phyloP scores from a whole-genome alignment of 805 yeast genomes.

The Kazachstania africana region DNA sequence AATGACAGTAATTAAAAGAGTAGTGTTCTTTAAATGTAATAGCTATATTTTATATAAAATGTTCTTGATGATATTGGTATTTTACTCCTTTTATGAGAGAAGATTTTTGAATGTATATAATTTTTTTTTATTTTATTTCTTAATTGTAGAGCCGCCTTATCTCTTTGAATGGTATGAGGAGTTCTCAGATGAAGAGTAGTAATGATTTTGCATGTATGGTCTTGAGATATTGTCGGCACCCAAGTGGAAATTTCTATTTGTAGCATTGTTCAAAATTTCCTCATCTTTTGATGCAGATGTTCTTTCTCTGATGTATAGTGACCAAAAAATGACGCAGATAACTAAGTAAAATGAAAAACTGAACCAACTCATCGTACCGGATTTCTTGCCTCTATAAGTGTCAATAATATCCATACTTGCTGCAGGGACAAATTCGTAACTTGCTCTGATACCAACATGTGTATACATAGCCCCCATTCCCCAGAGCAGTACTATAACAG shows the following conservation, averaged over 20 bases:
- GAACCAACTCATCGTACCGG: conserved; percentile 50
- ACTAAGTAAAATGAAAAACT: conserved; percentile 39
- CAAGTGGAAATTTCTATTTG: not conserved
- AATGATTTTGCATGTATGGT: conserved; percentile 1
- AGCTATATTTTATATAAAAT: too few species aligned
- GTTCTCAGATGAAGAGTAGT: conserved; percentile 1
- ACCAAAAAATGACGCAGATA: conserved; percentile 30
- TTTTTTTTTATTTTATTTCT: too few species aligned
- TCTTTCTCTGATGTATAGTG: conserved; percentile 26
- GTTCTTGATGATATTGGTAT: too few species aligned
- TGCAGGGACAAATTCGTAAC: conserved; percentile 31
- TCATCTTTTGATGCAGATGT: conserved; percentile 1
- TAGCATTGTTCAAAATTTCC: too few species aligned
- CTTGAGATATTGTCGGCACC: too few species aligned
- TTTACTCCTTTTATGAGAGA: too few species aligned
- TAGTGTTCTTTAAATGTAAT: too few species aligned
- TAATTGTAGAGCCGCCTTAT: too few species aligned
- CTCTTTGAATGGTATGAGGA: conserved; percentile 1
- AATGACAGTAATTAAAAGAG: too few species aligned
- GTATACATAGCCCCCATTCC: conserved; percentile 57
- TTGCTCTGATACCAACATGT: conserved; percentile 42
- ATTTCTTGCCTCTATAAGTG: conserved; percentile 37
- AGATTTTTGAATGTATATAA: too few species aligned
- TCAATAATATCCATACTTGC: conserved; percentile 40
- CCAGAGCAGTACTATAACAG: conserved; percentile 37